Evolutionary conservation across 1,284 basidiomycete species (phyloP), one percentile per base, ranked within the genome.

Genomic region (Ganoderma lingzhi): DNA sequence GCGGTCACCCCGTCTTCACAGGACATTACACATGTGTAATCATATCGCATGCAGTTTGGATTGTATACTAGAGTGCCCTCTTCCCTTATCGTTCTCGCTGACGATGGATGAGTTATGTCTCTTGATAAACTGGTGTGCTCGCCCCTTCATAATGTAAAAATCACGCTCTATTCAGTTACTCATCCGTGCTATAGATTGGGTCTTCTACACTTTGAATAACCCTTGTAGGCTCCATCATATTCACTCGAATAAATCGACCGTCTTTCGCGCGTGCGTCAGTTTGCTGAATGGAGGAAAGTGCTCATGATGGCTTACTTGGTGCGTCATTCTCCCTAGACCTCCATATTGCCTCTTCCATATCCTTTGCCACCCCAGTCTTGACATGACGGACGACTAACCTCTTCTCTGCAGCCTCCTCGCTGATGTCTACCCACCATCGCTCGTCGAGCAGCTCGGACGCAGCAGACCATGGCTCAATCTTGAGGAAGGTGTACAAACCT

Each of bases 401-500:
- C 62, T 81, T 77, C 73, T 86, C 85, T 0, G 93, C 95, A 65
- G 88, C 86, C 1, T 82, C 82, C 6, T 85, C 77, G 39, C 91
- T 88, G 8, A 94, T 83, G 14, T 91, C 83, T 30, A 98, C 82
- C 80, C 92, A 92, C 86, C 95, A 93, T 17, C 94, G 84, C 76
- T 95, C 90, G 77, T 98, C 93, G 69, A 97, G 84, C 71, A 88
- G 77, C 32, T 82, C 79, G 0, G 90, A 89, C 0, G 91, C 93
- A 19, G 87, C 84, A 1, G 78, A 78, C 97, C 97, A 98, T 0
- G 92, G 91, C 0, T 87, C 83, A 23, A 89, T 82, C n/a, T 88
- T 83, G 28, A 96, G 86, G 74, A 95, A 89, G 2, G 90, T 88
- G 79, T 98, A 97, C 28, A 97, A 81, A 0, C 96, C 96, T 80